These are phyloP conservation scores for Amphicarpaea edgeworthii DNA, from an alignment of 306 rosid genomes.

Conservation along the genomic window DNA sequence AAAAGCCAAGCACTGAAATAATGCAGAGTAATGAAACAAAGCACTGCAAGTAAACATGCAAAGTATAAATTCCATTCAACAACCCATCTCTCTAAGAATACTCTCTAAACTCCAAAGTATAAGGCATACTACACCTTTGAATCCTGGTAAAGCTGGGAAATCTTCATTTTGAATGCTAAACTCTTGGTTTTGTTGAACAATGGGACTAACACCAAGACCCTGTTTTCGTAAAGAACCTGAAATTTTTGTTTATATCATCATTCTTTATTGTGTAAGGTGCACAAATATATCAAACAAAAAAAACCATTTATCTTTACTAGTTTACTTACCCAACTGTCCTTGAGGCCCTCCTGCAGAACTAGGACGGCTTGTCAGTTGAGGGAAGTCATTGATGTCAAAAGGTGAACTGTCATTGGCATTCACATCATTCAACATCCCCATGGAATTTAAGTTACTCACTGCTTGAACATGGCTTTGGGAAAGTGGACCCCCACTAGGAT, in stretches of 20 bases:
- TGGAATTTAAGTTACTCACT: constrained; percentile 74
- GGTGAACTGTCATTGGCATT: constrained; percentile 84
- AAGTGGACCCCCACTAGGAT: constrained; percentile 85
- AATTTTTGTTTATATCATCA: constrained; percentile 44
- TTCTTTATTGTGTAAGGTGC: constrained; percentile 32
- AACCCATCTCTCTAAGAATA: constrained; percentile 6
- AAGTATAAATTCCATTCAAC: constrained; percentile 7
- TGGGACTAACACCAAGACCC: constrained; percentile 92
- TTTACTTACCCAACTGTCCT: constrained; percentile 83
- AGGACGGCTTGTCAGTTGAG: constrained; percentile 91
- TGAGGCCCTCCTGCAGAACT: constrained; percentile 98
- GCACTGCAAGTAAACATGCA: constrained; percentile 4
- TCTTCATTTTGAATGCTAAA: constrained; percentile 98
- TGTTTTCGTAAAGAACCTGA: constrained; percentile 96
- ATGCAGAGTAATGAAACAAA: constrained; percentile 3
- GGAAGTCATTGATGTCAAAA: constrained; percentile 93
- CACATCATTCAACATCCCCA: constrained; percentile 95
- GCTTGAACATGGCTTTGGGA: constrained; percentile 88
- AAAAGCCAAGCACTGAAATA: constrained; percentile 1
- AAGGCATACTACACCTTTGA: constrained; percentile 74
- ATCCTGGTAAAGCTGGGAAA: constrained; percentile 97
- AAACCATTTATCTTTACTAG: constrained; percentile 44
- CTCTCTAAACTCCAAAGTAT: constrained; percentile 11
- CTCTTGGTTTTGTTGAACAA: constrained; percentile 97
- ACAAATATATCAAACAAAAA: constrained; percentile 19